A percentile compares a stretch with the other conserved stretches of the same genome.
Conservation (phyloP, 73 alveolate species). For the Tetrahymena elliotti region DNA sequence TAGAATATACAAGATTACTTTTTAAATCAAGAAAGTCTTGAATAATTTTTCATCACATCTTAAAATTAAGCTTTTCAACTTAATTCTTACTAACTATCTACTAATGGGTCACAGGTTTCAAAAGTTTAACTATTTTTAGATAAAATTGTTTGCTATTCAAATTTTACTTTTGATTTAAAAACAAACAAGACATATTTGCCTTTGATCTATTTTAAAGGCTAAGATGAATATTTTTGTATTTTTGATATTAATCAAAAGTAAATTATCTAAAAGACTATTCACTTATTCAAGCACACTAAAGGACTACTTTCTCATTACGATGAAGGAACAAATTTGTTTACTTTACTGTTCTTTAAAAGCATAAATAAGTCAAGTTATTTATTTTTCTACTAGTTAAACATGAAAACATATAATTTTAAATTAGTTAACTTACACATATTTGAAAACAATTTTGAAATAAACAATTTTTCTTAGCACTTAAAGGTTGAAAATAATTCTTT, state of each 20-base stretch:
- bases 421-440: not conserved
- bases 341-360: not conserved
- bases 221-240: not conserved
- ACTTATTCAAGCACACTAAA: not conserved
- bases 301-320: not conserved
- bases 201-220: not conserved
- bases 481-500: not conserved
- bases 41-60: not conserved
- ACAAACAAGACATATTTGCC: not conserved
- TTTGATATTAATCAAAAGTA: not conserved
- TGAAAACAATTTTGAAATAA: not conserved
- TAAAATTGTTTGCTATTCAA: not conserved
- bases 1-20: not conserved
- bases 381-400: not conserved
- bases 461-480: not conserved
- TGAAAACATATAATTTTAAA: not conserved
- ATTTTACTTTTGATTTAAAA: not conserved
- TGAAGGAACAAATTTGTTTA: not conserved
- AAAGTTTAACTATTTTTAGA: not conserved
- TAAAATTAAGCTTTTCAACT: not conserved
- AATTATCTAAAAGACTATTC: not conserved
- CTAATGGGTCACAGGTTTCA: not conserved
- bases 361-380: not conserved
- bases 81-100: not conserved
- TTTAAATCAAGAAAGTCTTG: not conserved